These are phyloP conservation scores for Friedmanniomyces simplex DNA, from an alignment of 495 filamentous ascomycete species.

Conservation along the genomic window DNA sequence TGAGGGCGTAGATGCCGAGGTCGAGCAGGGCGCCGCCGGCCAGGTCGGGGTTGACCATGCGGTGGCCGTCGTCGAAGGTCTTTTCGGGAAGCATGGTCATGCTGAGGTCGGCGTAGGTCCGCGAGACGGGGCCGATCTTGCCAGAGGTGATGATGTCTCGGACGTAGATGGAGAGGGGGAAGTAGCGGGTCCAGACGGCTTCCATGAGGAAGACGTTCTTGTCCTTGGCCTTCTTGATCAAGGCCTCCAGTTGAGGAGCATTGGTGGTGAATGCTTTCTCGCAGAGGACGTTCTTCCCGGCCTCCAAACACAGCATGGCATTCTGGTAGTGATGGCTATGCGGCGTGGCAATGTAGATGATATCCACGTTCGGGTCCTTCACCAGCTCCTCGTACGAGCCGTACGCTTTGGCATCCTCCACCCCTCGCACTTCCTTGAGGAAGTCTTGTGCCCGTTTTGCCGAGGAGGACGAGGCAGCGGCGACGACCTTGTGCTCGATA, in stretches of 20 bases:
- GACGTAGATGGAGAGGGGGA: conserved; percentile 70
- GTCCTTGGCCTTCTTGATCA: conserved; percentile 57
- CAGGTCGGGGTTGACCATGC: conserved; percentile 81
- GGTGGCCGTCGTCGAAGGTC: conserved; percentile 46
- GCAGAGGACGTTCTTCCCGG: conserved; percentile 81
- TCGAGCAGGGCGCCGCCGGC: conserved; percentile 80
- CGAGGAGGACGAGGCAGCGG: conserved; percentile 73
- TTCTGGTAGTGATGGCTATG: conserved; percentile 96
- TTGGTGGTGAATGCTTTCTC: conserved; percentile 93
- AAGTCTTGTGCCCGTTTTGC: conserved; percentile 58
- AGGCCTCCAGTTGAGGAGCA: conserved; percentile 64
- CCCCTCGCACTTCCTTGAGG: conserved; percentile 54
- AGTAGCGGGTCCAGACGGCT: conserved; percentile 87
- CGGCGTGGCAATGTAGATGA: conserved; percentile 87
- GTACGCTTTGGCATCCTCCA: conserved; percentile 59
- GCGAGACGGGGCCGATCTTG: conserved; percentile 64
- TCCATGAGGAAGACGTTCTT: conserved; percentile 92
- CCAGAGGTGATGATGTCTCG: conserved; percentile 58
- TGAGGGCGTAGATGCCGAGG: conserved; percentile 80
- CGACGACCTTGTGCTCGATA: conserved; percentile 65
- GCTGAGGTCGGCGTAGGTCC: conserved; percentile 63
- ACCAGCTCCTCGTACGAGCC: conserved; percentile 73
- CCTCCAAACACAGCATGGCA: conserved; percentile 65
- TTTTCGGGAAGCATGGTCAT: conserved; percentile 43
- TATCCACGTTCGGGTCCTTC: conserved; percentile 66